Evolutionary conservation across 2,329 filamentous ascomycete species (phyloP), one percentile per base, ranked within the genome.

Genomic region (Xylariaceae sp.): DNA sequence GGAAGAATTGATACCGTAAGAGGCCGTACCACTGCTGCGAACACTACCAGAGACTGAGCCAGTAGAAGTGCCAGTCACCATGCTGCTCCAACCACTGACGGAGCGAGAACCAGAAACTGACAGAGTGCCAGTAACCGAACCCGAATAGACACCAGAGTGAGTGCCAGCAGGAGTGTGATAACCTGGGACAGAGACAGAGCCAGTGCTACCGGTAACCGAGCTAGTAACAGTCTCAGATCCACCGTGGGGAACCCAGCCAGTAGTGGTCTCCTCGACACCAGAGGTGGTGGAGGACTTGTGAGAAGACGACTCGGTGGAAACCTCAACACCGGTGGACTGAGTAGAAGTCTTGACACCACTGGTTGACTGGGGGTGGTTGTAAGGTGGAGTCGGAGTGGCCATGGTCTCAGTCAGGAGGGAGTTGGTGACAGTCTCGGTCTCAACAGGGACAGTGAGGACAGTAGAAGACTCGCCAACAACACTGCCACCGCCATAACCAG

Each of bases 371-470:
- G 42, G 42, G n/a, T 45, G 13, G 13, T 45, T 45, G 11, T 49
- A 49, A 1, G 47, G 53, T 1, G 59, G 56, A 23, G 54, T 56
- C 17, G 59, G 61, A n/a, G 57, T 55, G 9, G 57, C 23, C 49
- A 58, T 60, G 11, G 63, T 63, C 15, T 61, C 58, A 18, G 57
- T 64, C 55, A 63, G 42, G 53, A 60, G 54, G 13, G 53, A 51
- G 15, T 9, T 51, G 42, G 55, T 59, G 39, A 30, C 13, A 39
- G 61, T 48, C 51, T 55, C 51, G 5, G 62, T 57, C 39, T 53
- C 53, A 34, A 39, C 18, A n/a, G 56, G 37, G 13, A 55, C 58
- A 30, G 35, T 0, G 55, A 58, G 17, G 23, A 58, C 44, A 37
- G 58, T 58, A 1, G 62, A 58, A 42, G 61, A 61, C 2, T 30